These are phyloP conservation scores for Kodamaea restingae DNA, from an alignment of 805 yeast genomes.

Conservation along the genomic window DNA sequence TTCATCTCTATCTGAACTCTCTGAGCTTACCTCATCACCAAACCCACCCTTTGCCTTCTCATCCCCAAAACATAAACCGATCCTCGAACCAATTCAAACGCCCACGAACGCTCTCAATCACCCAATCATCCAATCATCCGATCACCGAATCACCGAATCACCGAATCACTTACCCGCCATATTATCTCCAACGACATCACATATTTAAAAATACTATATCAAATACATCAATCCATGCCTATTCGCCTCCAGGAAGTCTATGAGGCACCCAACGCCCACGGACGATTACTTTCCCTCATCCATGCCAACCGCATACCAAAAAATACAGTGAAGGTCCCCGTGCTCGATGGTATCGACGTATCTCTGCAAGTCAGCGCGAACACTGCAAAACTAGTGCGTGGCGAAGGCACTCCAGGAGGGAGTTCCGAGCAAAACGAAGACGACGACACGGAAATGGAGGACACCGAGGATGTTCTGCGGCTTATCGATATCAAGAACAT, in stretches of 20 bases:
- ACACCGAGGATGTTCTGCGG: not conserved
- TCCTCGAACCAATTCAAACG: too few relatives aligned
- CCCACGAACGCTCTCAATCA: too few relatives aligned
- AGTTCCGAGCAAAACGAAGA: not conserved
- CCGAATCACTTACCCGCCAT: too few relatives aligned
- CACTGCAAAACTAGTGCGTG: constrained; percentile 7
- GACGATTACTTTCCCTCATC: not conserved
- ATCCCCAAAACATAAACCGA: too few relatives aligned
- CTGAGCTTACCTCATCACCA: too few relatives aligned
- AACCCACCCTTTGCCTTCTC: too few relatives aligned
- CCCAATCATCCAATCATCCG: too few relatives aligned
- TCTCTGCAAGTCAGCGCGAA: constrained; percentile 8
- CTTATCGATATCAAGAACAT: constrained; percentile 22
- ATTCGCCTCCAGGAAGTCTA: not conserved
- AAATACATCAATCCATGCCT: not conserved
- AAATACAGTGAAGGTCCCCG: constrained; percentile 2
- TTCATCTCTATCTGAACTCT: too few relatives aligned
- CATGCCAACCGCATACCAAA: not conserved
- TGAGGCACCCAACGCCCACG: not conserved
- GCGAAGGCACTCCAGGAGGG: not conserved
- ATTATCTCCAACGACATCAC: too few relatives aligned
- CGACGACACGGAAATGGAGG: not conserved
- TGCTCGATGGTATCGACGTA: constrained; percentile 10
- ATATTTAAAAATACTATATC: too few relatives aligned
- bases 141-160: too few relatives aligned